These are phyloP conservation scores for Gracilaria vermiculophylla DNA, from an alignment of 23 red algal genomes.

Conservation along the genomic window DNA sequence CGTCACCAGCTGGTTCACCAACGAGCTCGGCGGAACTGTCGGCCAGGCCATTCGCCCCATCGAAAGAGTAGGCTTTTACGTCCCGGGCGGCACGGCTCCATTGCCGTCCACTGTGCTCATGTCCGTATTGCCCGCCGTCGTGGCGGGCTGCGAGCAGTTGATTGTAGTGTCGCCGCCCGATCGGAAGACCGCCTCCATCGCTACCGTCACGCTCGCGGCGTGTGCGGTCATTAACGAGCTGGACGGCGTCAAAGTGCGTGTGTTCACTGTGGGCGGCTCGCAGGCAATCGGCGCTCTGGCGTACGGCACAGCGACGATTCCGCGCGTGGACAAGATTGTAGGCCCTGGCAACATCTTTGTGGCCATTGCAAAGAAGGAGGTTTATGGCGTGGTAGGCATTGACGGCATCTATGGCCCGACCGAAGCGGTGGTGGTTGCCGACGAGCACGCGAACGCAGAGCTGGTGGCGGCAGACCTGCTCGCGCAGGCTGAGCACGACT, in stretches of 20 bases:
- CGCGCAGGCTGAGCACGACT: conserved; percentile 98
- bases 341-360: conserved; percentile 98
- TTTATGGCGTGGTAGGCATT: conserved; percentile 89
- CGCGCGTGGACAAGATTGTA: conserved; percentile 95
- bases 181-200: conserved; percentile 17
- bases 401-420: conserved; percentile 92
- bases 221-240: conserved; percentile 66
- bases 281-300: conserved; percentile 96
- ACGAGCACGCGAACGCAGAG: conserved; percentile 64
- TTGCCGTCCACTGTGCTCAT: conserved; percentile 94
- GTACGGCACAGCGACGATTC: conserved; percentile 87
- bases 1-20: conserved; percentile 84
- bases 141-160: conserved; percentile 77
- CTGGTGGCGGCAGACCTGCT: conserved; percentile 89
- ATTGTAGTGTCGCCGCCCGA: conserved; percentile 85
- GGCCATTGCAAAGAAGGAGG: conserved; percentile 85
- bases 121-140: conserved; percentile 83
- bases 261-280: conserved; percentile 87
- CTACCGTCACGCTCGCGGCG: conserved; percentile 68
- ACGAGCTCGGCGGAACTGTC: conserved; percentile 70
- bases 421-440: conserved; percentile 89
- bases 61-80: conserved; percentile 92
- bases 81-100: conserved; percentile 96
- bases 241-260: conserved; percentile 64
- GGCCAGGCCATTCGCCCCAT: conserved; percentile 89